Conservation (phyloP, 768 basidiomycete species). For the Sporobolomyces roseus region DNA sequence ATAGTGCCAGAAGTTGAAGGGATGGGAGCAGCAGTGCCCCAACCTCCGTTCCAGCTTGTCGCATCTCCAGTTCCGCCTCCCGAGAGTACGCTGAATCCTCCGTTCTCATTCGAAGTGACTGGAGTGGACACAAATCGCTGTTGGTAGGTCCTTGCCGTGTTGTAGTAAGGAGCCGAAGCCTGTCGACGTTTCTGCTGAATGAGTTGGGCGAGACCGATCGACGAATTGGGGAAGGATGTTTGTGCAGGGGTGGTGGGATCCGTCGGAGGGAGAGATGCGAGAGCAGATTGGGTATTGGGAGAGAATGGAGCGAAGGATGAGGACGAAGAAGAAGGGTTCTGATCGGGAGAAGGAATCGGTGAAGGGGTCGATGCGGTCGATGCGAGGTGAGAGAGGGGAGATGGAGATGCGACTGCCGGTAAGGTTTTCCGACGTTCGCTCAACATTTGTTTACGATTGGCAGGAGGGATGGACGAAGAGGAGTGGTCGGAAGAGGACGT, state of each 20-base stretch:
- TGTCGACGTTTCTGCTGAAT: constrained; percentile 40
- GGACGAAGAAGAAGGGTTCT: neutral
- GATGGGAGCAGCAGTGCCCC: neutral
- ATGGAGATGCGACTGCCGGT: neutral
- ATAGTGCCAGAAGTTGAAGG: neutral
- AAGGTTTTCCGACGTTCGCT: constrained; percentile 30
- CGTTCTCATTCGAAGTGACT: neutral
- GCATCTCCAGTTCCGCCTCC: neutral
- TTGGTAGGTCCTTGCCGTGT: constrained; percentile 23
- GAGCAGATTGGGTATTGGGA: neutral
- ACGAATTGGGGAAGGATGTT: constrained; percentile 15
- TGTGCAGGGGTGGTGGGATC: constrained; percentile 16
- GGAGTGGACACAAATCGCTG: neutral
- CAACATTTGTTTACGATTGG: neutral
- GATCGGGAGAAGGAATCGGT: constrained; percentile 18
- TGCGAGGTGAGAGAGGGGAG: constrained; percentile 1
- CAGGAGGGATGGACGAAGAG: neutral
- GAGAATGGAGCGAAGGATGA: constrained; percentile 15
- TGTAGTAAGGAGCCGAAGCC: constrained; percentile 38
- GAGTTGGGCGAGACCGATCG: constrained; percentile 36
- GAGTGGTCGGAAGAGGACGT: neutral
- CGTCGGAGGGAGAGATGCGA: constrained; percentile 10
- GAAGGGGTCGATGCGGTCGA: constrained; percentile 13
- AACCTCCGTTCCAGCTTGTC: neutral
- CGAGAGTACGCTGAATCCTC: neutral